Evolutionary conservation across 1,284 basidiomycete species (phyloP).

Genomic region (Boletellus sp.): DNA sequence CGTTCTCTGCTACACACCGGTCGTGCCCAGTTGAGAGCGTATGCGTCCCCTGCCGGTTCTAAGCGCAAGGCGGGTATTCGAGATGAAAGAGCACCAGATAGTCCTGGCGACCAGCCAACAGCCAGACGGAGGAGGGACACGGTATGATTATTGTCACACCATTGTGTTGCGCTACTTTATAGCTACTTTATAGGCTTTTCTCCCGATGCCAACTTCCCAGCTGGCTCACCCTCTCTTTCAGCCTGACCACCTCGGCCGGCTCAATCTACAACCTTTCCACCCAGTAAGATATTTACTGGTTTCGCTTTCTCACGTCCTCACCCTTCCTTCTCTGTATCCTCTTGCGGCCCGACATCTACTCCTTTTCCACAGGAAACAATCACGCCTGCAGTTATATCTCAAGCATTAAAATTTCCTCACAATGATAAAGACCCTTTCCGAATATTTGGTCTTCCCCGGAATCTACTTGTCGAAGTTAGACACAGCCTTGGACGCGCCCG

Average conservation of each 20-base stretch:
- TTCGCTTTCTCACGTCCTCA: background rate
- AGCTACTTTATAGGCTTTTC: constrained; percentile 22
- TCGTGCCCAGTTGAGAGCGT: constrained; percentile 8
- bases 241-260: constrained; percentile 53
- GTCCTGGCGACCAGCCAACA: constrained; percentile 20
- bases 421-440: constrained; percentile 49
- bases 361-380: constrained; percentile 25
- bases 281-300: constrained; percentile 18
- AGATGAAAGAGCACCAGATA: constrained; percentile 13
- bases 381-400: constrained; percentile 26
- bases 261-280: constrained; percentile 43
- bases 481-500: constrained; percentile 19
- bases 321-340: background rate
- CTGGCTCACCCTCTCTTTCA: constrained; percentile 54
- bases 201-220: constrained; percentile 35
- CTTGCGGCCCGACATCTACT: background rate
- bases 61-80: constrained; percentile 21
- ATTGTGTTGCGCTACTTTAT: constrained; percentile 1
- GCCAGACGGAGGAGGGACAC: constrained; percentile 28
- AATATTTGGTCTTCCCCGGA: constrained; percentile 65
- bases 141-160: constrained; percentile 3
- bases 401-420: constrained; percentile 33
- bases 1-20: constrained; percentile 1
- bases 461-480: constrained; percentile 60
- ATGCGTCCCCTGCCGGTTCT: constrained; percentile 24